Evolutionary conservation across 495 filamentous ascomycete genomes (phyloP), one percentile per base, ranked within the genome.

Genomic region (Daldinia decipiens): DNA sequence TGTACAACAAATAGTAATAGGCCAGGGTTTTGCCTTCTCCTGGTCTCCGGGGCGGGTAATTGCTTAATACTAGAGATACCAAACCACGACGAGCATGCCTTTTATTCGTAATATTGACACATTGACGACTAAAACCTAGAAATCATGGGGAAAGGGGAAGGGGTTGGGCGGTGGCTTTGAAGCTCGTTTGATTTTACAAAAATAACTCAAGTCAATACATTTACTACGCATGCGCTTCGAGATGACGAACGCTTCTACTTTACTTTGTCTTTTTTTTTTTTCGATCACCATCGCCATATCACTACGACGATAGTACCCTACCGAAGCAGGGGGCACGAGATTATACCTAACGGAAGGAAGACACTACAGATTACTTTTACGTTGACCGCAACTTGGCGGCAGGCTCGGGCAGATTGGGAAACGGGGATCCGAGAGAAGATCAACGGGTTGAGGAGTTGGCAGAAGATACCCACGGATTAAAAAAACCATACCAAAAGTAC

Each of bases 61-160:
- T 56, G 45, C 59, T 68, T 74, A 70, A 75, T 77, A 75, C 61
- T 77, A 77, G 74, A 79, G 76, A 74, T 77, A 76, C 68, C 76
- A 75, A 68, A 74, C 73, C 59, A 73, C 74, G 71, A 75, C 69
- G 68, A 57, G 60, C 69, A 72, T 66, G 68, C 55, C 70, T 34
- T 70, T 60, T 72, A 58, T 59, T 69, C 65, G 66, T 69, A 66
- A 75, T 72, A 60, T 75, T 72, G 62, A 65, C 36, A 61, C 52
- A 62, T 67, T 74, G 24, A 74, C 59, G 74, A 63, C 68, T 67
- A 67, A 76, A 74, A 60, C 43, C 53, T 68, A 73, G 70, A 68
- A 50, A 57, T 58, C 34, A 65, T 38, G 61, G 65, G 39, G 61
- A 50, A 63, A 17, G 45, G 61, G 69, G 39, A 36, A 47, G 61